Evolutionary conservation across 202 grass and related monocot species (phyloP).

Genomic region (Panicum hallii): DNA sequence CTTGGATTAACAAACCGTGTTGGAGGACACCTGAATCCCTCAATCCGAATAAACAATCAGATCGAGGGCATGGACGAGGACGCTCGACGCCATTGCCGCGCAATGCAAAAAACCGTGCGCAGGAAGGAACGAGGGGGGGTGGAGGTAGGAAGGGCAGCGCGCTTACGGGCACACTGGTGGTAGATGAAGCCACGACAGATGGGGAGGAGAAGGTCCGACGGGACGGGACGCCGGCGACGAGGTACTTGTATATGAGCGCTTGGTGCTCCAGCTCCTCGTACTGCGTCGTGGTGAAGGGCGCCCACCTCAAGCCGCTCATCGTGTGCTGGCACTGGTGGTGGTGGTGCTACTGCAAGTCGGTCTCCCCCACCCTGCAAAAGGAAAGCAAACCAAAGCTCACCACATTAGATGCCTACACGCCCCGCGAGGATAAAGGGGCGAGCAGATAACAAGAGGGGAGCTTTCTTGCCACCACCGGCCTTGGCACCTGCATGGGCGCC

Average conservation of each 20-base stretch:
- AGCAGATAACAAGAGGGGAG: background rate
- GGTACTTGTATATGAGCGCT: conserved; percentile 91
- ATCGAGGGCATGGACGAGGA: background rate
- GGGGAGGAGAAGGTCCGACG: conserved; percentile 74
- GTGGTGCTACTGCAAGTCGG: conserved; percentile 36
- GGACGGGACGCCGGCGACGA: conserved; percentile 80
- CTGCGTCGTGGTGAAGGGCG: conserved; percentile 76
- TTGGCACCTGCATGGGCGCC: no score
- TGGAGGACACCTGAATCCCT: conserved; percentile 62
- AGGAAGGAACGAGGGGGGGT: background rate
- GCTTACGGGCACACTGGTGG: conserved; percentile 58
- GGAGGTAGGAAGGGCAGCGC: background rate
- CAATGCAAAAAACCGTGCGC: conserved; percentile 1
- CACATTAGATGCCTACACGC: conserved; percentile 16
- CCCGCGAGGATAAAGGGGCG: background rate
- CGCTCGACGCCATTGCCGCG: background rate
- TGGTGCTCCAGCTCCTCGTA: conserved; percentile 93
- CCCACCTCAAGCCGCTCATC: conserved; percentile 53
- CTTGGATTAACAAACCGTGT: conserved; percentile 40
- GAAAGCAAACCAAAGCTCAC: background rate
- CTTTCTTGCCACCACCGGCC: background rate
- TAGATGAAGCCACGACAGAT: conserved; percentile 74
- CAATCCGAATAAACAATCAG: conserved; percentile 58
- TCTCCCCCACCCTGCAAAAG: conserved; percentile 31
- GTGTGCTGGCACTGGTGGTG: conserved; percentile 38